Evolutionary conservation across 495 filamentous ascomycete species (phyloP).

Genomic region (Neurospora terricola): DNA sequence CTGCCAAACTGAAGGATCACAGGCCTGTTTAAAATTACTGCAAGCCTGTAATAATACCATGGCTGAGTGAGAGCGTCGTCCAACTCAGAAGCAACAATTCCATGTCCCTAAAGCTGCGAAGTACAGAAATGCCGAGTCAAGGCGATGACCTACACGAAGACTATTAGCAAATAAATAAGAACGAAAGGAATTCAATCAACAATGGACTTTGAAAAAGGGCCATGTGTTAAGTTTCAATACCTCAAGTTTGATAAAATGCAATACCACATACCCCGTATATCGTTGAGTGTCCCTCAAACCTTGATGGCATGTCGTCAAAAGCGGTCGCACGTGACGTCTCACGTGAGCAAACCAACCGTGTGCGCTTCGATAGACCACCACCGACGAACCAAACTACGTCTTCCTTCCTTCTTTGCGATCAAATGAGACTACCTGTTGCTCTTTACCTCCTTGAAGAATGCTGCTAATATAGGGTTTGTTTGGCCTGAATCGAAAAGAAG

Average conservation of each 20-base stretch:
- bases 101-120: not conserved
- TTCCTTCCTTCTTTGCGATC: not conserved
- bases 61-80: too few species aligned
- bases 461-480: not conserved
- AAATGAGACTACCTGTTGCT: not conserved
- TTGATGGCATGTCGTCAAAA: not conserved
- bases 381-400: not conserved
- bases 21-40: not conserved
- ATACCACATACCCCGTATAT: too few species aligned
- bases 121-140: not conserved
- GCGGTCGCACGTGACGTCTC: not conserved
- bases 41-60: not conserved
- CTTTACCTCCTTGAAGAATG: not conserved
- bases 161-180: not conserved
- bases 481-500: not conserved
- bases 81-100: not conserved
- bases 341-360: not conserved
- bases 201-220: too few species aligned
- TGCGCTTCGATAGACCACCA: not conserved
- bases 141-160: not conserved
- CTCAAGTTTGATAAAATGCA: too few species aligned
- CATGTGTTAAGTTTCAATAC: too few species aligned
- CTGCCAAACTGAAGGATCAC: not conserved
- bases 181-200: too few species aligned
- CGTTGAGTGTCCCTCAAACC: not conserved